Base-by-base conservation (phyloP, 1,284 basidiomycete species). In the Malassezia slooffiae region DNA sequence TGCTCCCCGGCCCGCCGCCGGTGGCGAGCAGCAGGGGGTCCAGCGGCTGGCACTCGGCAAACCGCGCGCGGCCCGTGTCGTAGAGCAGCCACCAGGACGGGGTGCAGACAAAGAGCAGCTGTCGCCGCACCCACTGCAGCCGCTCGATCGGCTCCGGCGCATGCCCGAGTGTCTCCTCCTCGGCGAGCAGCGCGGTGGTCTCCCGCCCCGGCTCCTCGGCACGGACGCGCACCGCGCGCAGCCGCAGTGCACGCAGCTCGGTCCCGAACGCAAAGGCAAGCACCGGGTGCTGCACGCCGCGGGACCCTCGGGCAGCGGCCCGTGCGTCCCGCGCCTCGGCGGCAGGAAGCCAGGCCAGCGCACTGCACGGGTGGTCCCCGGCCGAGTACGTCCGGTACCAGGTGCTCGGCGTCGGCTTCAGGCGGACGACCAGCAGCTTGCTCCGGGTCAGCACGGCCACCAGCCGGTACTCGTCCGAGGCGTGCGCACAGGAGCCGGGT, bases 351-450 rank as follows among this genome's bases (percentile, higher is more conserved):
- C 62, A 66, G 0, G 60, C 57, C n/a, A 63, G 33, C 12, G 57
- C 48, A 24, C 55, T 57, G 16, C 32, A 20, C 5, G 34, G 5
- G 11, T n/a, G 17, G 17, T 22, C 16, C 16, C 19, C 9, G 23
- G n/a, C 20, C n/a, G 35, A 40, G n/a, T 32, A 24, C 21, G 28
- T 56, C 13, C 63, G 54, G 43, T 55, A 85, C 88, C 90, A 96
- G 0, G 91, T 97, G 59, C 85, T 80, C 3, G 93, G 84, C 0
- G 79, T 77, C 1, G 93, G 93, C 62, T 88, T 90, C 54, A 99
- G 71, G 2, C 88, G 90, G 3, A 96, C 86, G 28, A 97, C 77
- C 4, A 97, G 85, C 12, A 97, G 73, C 65, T 97, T 97, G 19
- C 80, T 77, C 0, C 85, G 80, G 0, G 91, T 95, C 29, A 97